Conservation (phyloP, 2,329 filamentous ascomycete species). For the Mycosphaerella sp. region DNA sequence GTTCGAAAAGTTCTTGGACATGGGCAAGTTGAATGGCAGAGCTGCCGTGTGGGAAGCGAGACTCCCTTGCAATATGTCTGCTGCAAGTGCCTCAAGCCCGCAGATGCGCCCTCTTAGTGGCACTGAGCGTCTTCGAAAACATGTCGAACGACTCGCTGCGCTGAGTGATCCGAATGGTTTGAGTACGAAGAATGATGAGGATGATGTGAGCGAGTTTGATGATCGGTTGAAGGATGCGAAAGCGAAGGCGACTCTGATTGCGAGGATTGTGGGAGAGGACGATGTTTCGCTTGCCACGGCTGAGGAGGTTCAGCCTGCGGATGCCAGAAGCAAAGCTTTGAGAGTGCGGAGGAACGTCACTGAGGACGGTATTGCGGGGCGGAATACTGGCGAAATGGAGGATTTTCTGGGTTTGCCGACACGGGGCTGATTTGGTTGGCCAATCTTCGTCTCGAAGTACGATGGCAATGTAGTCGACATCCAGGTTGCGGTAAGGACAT, state of each 20-base stretch:
- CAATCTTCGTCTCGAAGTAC: neutral
- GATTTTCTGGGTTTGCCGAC: constrained; percentile 32
- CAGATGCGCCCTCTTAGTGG: constrained; percentile 4
- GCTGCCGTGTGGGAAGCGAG: constrained; percentile 79
- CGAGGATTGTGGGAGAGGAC: constrained; percentile 57
- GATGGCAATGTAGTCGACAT: neutral
- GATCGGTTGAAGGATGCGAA: constrained; percentile 77
- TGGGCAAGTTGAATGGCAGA: constrained; percentile 71
- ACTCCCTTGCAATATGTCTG: constrained; percentile 37
- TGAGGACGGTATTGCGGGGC: constrained; percentile 19
- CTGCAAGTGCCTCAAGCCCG: neutral
- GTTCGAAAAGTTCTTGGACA: constrained; percentile 82
- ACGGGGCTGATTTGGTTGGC: neutral
- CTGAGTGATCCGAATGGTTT: constrained; percentile 73
- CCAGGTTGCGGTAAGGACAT: too few relatives aligned
- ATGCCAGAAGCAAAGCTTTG: constrained; percentile 13
- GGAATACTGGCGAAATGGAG: constrained; percentile 35
- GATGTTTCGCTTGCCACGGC: constrained; percentile 7
- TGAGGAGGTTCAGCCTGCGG: neutral
- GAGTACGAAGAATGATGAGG: constrained; percentile 76
- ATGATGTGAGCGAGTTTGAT: constrained; percentile 85
- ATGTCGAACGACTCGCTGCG: constrained; percentile 67
- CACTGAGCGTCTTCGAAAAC: constrained; percentile 66
- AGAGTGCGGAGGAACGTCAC: constrained; percentile 22
- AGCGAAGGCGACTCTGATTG: constrained; percentile 78